Base-by-base conservation (phyloP, 2,329 filamentous ascomycete genomes). In the Septoria petroselini region DNA sequence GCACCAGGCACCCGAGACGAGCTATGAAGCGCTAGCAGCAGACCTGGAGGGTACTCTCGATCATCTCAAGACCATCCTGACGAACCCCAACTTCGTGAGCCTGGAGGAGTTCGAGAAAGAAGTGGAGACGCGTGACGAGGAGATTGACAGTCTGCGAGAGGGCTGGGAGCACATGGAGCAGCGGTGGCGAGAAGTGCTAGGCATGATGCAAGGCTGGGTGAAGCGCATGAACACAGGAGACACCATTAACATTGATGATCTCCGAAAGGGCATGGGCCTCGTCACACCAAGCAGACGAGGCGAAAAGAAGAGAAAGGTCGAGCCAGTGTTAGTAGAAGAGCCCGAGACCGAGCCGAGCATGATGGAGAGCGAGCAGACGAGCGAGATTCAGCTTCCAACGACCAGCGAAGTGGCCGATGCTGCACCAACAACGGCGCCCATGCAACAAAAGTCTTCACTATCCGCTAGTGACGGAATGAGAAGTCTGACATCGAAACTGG, bases 151-250 rank as follows among this genome's bases (percentile, higher is more conserved):
- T 43, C 75, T 98, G 40, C 83, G 88, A 47, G 81, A 86, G 48
- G 89, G 91, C 12, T 95, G 91, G 85, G 87, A 94, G 66, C 90
- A 86, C 70, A 95, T 97, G 88, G 91, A 97, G 68, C 79, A 75
- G 17, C 81, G 90, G 43, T 95, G 93, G 89, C 84, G 83, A 58
- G 91, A 97, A 65, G 88, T 93, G 1, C 84, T 97, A 9, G 79
- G 82, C 29, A 82, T 98, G 71, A 95, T 98, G 74, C 88, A 96
- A 58, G 84, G 86, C 27, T 97, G 93, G 91, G 84, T 91, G 53
- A 85, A 83, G 66, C 80, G 88, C 34, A 89, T 95, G 80, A 81
- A 81, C 12, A 83, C 80, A 57, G 85, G 85, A 4, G 79, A 83
- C 52, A 81, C 84, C 0, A 81, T 91, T 58, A 83, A 87, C 60